Conservation (phyloP, 1,139 yeast genomes). For the Sugiyamaella xylanicola region DNA sequence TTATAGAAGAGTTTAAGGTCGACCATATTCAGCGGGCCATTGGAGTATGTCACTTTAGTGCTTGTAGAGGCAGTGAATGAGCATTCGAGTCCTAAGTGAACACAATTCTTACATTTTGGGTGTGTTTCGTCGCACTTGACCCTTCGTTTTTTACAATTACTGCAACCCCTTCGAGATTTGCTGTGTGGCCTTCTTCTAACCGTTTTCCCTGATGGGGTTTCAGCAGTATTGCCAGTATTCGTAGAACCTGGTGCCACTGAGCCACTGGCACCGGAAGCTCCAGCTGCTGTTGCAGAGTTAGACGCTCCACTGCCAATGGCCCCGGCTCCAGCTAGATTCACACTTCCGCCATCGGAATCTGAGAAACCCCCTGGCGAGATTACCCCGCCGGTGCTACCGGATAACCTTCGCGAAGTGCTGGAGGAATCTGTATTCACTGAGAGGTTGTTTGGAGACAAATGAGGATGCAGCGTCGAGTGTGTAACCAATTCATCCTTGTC, state of each 20-base stretch:
- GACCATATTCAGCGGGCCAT: slow-evolving; percentile 58
- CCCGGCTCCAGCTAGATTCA: background rate
- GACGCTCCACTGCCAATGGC: background rate
- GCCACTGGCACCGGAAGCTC: background rate
- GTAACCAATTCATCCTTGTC: background rate
- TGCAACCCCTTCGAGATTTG: slow-evolving; percentile 85
- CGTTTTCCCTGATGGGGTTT: slow-evolving; percentile 16
- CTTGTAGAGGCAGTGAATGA: slow-evolving; percentile 32
- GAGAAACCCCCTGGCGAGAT: slow-evolving; percentile 8
- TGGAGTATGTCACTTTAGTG: slow-evolving; percentile 7
- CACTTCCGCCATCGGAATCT: slow-evolving; percentile 13
- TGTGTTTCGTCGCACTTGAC: slow-evolving; percentile 90
- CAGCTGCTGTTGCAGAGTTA: too few species aligned
- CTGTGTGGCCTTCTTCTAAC: slow-evolving; percentile 57
- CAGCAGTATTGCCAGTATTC: background rate
- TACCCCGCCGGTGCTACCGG: slow-evolving; percentile 6
- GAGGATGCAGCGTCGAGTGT: too few species aligned
- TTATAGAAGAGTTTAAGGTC: slow-evolving; percentile 85
- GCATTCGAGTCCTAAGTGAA: slow-evolving; percentile 75
- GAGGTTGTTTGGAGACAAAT: too few species aligned
- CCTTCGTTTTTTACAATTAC: slow-evolving; percentile 82
- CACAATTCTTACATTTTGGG: slow-evolving; percentile 79
- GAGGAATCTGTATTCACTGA: too few species aligned
- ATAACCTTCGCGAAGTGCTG: slow-evolving; percentile 3
- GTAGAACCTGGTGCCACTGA: background rate